Evolutionary conservation across 208 protist species (phyloP), one percentile per base, ranked within the genome.

Genomic region (Tetramitus jugosus): DNA sequence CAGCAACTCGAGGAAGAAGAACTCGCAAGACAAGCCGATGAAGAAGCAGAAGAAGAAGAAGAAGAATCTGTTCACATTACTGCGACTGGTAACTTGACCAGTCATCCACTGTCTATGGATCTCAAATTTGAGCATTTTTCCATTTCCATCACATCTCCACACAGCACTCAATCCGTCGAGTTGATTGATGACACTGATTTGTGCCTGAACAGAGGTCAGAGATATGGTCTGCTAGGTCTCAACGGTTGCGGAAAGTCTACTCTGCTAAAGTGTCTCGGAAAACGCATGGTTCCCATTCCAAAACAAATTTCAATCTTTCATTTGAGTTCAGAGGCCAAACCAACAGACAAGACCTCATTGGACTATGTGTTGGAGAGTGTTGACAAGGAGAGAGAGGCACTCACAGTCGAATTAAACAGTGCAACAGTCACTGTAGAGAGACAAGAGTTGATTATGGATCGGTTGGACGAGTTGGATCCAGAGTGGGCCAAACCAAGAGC

Each of bases 301-400:
- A 87, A 88, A 29, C 91, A 97, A 88, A 86, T 98, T 64, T 88
- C 97, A 79, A 96, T 98, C 60, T 84, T 98, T 26, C 95, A 98
- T 81, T 91, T 99, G 40, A 94, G 98, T 81, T 95, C 98, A 87
- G 96, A 99, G 79, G 95, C 96, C 40, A 82, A 91, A 8, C 84
- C 88, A 3, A 87, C 84, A 29, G 64, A 77, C 49, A 87, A 91
- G 52, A 94, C 90, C 35, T 91, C 92, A 52, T 46, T 90, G 10
- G 60, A 85, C 35, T 79, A 79, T 77, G 84, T 98, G 39, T 86
- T 97, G 13, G 42, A 80, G 31, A 88, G 91, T 42, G 95, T 97
- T 77, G 83, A 89, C 20, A 39, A 65, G 31, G 31, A 39, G 23
- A 7, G 31, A 40, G 7, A 65, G 40, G 23, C 7, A 65, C 31